Evolutionary conservation across 257 asterid species (phyloP), one percentile per base, ranked within the genome.

Genomic region (Solanum chaucha): DNA sequence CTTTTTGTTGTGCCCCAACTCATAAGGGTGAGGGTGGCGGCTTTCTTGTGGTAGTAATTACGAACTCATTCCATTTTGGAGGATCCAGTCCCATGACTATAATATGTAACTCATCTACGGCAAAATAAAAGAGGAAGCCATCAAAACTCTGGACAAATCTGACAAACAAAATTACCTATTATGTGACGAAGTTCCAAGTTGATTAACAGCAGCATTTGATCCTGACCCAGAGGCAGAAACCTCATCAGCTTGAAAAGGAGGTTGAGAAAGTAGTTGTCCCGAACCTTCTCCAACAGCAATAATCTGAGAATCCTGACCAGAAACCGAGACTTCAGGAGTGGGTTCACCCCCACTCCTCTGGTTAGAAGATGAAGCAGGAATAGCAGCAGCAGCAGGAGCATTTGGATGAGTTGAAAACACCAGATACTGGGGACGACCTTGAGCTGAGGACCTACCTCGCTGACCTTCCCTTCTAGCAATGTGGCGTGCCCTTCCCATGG

Each of bases 401-500:
- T 92, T 91, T 70, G 95, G 93, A 83, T 91, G 90, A 28, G 94
- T 92, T 3, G 99, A 95, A 80, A 94, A 93, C 89, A 96, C 96
- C 90, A 96, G 92, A 89, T 89, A 93, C 10, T 93, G 99, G 61
- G 98, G 96, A 51, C 94, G 98, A 28, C 93, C 96, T 80, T 94
- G 98, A 89, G 95, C 77, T 51, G 98, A 95, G 71, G 99, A 78
- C 78, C 99, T 91, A 83, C 86, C 84, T 92, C 98, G 90, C 87
- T 90, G 96, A 48, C 93, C 95, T 88, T 94, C 99, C 87, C 98
- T 92, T 88, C 98, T 91, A 83, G 96, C 95, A 40, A 95, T 89
- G 86, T 96, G 97, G 64, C 97, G 96, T 80, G 98, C 94, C 91
- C 98, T 92, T 82, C 98, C 98, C 99, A 94, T 95, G 10, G 98